Conservation (phyloP, 2,329 filamentous ascomycete species). For the Trichoderma aggressivum region DNA sequence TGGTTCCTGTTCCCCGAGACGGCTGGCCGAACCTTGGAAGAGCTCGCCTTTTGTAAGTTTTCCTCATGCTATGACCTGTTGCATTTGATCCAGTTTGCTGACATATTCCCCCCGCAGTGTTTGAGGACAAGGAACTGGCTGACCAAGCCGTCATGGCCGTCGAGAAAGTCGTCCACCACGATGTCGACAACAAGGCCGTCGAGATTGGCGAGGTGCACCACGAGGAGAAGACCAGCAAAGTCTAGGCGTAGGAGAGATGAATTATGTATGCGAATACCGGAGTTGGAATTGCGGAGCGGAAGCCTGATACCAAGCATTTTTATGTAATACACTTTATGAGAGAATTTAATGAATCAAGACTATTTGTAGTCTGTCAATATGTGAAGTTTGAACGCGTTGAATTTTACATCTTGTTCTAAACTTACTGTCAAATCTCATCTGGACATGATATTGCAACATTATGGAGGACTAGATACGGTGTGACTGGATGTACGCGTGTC, state of each 20-base stretch:
- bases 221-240: not conserved
- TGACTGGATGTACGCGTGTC: not conserved
- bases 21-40: conserved; percentile 2
- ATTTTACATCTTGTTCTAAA: no score
- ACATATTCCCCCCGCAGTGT: not conserved
- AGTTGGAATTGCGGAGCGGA: not conserved
- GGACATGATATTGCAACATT: not conserved
- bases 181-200: not conserved
- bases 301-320: not conserved
- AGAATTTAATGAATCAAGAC: not conserved
- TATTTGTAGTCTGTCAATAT: not conserved
- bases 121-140: not conserved
- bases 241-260: not conserved
- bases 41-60: not conserved
- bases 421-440: not conserved
- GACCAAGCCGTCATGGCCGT: not conserved
- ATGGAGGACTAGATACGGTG: not conserved
- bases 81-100: not conserved
- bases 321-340: not conserved
- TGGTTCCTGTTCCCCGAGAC: conserved; percentile 2
- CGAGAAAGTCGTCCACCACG: not conserved
- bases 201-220: conserved; percentile 2
- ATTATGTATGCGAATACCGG: not conserved
- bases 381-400: not conserved
- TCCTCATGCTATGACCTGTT: not conserved